Evolutionary conservation across 73 alveolate species (phyloP), one percentile per base, ranked within the genome.

Genomic region (Paramecium biaurelia): DNA sequence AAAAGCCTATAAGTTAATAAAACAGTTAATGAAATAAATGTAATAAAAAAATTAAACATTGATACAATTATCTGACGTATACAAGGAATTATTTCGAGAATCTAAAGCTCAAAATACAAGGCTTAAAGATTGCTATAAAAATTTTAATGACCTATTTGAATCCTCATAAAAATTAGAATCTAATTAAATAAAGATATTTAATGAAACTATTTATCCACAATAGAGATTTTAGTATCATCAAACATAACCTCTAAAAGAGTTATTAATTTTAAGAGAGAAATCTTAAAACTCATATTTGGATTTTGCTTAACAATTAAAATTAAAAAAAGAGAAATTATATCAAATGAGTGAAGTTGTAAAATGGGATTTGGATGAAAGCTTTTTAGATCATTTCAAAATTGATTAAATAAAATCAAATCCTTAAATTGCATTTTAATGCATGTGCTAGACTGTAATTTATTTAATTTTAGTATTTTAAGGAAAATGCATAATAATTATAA

Each of bases 291-390:
- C 32, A 4, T 74, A 37, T 41, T 34, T 35, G 2, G 87, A 74
- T 12, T 41, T 74, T 37, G 11, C 57, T 10, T 18, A 41, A 41
- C 37, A 35, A 35, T 37, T 74, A 41, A 74, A 74, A 37, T 41
- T 12, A 41, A 74, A 74, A 7, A 74, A 74, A 20, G 87, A 74
- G 20, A 74, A 74, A 74, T 20, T 74, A 1, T 74, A 4, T 21
- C 24, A 74, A 32, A 21, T 11, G 32, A 68, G 87, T 0, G 87
- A 74, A 14, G 59, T 74, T 15, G 26, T 34, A 15, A 74, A 74
- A 34, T 74, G 87, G 87, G 87, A 74, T 74, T 23, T 74, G n/a
- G 87, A 74, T 74, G 57, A 74, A 34, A 74, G 59, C 20, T 37
- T 34, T 41, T 74, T 74, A 20, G 87, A 74, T 18, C n/a, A 30